Evolutionary conservation across 2,329 filamentous ascomycete genomes (phyloP).

Genomic region (Claviceps maximensis): DNA sequence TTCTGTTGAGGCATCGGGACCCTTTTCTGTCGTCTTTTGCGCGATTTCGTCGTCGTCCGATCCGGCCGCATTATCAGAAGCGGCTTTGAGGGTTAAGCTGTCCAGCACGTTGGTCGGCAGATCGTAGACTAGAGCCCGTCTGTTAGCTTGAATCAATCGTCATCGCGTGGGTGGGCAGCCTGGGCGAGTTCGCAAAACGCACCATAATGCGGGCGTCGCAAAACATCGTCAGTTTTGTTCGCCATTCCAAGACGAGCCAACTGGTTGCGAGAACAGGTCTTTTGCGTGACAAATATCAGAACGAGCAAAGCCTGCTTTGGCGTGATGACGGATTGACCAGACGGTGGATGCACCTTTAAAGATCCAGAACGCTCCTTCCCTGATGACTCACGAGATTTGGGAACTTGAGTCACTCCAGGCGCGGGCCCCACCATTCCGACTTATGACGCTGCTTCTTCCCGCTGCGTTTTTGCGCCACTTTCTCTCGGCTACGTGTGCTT

Average conservation of each 20-base stretch:
- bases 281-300: not conserved
- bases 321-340: too few species aligned
- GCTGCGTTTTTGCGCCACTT: too few species aligned
- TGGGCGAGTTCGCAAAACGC: constrained; percentile 5
- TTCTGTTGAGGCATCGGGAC: constrained; percentile 17
- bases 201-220: constrained; percentile 40
- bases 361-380: too few species aligned
- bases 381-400: too few species aligned
- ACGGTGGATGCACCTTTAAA: not conserved
- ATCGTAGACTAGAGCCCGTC: constrained; percentile 56
- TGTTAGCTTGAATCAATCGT: constrained; percentile 1
- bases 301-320: too few species aligned
- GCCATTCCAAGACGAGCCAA: constrained; percentile 7
- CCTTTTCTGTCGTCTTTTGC: constrained; percentile 12
- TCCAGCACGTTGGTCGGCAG: constrained; percentile 61
- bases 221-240: constrained; percentile 25
- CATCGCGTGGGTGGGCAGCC: not conserved
- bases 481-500: not conserved
- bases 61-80: constrained; percentile 15
- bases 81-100: constrained; percentile 41
- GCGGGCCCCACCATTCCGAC: not conserved
- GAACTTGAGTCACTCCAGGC: not conserved
- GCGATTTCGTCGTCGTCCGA: constrained; percentile 11
- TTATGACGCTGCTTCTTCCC: not conserved
- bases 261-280: not conserved